Conservation (phyloP, 2,329 filamentous ascomycete species). For the Beauveria asiatica region DNA sequence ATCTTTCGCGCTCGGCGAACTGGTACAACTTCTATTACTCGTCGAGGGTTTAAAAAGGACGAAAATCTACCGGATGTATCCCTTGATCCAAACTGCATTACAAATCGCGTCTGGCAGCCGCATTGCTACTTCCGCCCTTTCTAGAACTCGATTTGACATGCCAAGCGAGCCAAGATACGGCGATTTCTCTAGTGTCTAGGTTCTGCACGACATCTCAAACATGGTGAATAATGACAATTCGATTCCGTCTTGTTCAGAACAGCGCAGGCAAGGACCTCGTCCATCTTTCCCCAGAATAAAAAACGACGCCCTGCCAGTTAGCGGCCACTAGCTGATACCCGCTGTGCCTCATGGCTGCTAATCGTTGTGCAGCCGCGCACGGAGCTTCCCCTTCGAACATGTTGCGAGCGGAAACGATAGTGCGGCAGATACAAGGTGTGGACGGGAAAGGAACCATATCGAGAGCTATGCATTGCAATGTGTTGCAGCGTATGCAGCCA, state of each 20-base stretch:
- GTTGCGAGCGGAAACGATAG: conserved; percentile 5
- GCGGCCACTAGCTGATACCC: conserved; percentile 7
- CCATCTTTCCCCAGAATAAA: no score
- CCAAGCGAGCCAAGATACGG: background rate
- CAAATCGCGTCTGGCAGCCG: no score
- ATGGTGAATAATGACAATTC: background rate
- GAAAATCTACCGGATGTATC: background rate
- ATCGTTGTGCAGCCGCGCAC: background rate
- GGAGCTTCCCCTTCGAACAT: conserved; percentile 1
- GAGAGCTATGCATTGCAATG: background rate
- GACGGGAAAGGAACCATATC: background rate
- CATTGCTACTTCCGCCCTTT: background rate
- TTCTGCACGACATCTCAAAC: background rate
- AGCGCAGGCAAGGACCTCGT: background rate
- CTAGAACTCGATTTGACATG: background rate
- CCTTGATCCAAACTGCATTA: background rate
- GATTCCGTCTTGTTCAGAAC: background rate
- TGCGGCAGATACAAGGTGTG: background rate
- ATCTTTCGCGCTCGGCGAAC: background rate
- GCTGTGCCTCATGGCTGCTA: conserved; percentile 1
- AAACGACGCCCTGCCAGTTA: background rate
- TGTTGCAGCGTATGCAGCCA: background rate
- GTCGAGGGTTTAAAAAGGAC: background rate
- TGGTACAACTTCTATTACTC: background rate
- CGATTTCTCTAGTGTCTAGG: background rate